phyloP scores from a whole-genome alignment of 345 rosid genomes.

The Ricinus communis region DNA sequence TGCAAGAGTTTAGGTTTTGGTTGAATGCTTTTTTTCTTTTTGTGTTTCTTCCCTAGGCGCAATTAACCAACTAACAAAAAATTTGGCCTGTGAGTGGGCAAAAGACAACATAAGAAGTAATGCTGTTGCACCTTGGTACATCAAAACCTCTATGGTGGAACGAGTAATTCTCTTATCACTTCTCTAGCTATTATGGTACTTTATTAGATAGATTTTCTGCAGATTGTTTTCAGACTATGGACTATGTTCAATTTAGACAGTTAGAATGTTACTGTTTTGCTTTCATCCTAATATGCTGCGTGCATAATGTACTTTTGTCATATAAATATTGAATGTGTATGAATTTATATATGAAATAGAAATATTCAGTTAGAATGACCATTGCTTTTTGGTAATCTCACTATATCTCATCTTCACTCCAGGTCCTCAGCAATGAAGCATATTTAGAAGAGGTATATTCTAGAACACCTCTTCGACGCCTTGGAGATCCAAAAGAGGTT shows the following conservation, averaged over 20 bases:
- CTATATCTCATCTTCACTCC: constrained; percentile 1
- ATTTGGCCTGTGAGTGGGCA: constrained; percentile 85
- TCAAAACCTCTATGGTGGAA: constrained; percentile 79
- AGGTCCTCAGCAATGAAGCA: constrained; percentile 43
- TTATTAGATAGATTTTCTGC: neutral
- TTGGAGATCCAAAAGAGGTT: constrained; percentile 60
- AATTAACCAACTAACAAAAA: constrained; percentile 69
- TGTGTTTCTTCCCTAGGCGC: constrained; percentile 48
- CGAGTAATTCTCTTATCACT: constrained; percentile 43
- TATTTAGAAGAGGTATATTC: constrained; percentile 55
- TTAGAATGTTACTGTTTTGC: too few species aligned
- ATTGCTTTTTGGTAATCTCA: neutral
- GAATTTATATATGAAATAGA: neutral
- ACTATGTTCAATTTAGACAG: too few species aligned
- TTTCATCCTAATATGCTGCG: neutral
- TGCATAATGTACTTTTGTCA: neutral
- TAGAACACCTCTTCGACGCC: constrained; percentile 57
- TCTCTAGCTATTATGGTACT: neutral
- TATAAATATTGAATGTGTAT: neutral
- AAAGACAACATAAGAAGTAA: constrained; percentile 75
- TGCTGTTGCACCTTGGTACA: constrained; percentile 87
- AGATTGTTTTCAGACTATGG: neutral
- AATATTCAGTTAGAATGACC: neutral
- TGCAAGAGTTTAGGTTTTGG: constrained; percentile 3
- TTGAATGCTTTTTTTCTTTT: neutral